These are phyloP conservation scores for Boletellus emodensis DNA, from an alignment of 768 basidiomycete species.

Conservation along the genomic window DNA sequence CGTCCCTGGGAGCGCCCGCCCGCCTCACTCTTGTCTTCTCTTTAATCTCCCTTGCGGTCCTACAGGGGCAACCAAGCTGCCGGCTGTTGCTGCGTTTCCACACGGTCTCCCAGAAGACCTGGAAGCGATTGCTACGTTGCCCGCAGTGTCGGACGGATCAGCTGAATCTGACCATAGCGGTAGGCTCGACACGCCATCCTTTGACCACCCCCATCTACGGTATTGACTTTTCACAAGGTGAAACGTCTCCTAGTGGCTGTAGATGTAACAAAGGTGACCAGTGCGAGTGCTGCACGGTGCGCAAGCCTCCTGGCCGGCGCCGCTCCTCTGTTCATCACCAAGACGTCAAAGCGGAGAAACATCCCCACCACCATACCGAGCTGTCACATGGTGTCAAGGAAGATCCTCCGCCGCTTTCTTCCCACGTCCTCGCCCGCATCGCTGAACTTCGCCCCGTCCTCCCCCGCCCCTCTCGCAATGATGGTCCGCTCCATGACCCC, in stretches of 20 bases:
- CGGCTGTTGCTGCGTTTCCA: conserved; percentile 75
- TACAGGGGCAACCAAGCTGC: conserved; percentile 55
- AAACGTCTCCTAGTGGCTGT: conserved; percentile 44
- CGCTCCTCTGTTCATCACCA: conserved; percentile 28
- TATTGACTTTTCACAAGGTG: conserved; percentile 48
- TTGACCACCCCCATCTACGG: conserved; percentile 33
- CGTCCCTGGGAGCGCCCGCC: not conserved
- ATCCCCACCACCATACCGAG: conserved; percentile 16
- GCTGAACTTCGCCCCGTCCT: conserved; percentile 67
- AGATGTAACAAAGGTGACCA: conserved; percentile 40
- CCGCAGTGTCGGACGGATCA: conserved; percentile 43
- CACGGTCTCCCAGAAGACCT: conserved; percentile 69
- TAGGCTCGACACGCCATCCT: conserved; percentile 52
- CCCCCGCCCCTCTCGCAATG: conserved; percentile 48
- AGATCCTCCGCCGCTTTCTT: conserved; percentile 30
- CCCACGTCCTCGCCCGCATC: conserved; percentile 56
- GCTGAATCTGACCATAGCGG: conserved; percentile 64
- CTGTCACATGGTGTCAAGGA: conserved; percentile 3
- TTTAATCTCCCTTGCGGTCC: conserved; percentile 42
- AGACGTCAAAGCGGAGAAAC: conserved; percentile 29
- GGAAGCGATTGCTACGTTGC: conserved; percentile 45
- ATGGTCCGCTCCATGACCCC: conserved; percentile 46
- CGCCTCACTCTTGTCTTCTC: not conserved
- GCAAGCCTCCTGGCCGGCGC: conserved; percentile 39
- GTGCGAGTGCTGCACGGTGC: conserved; percentile 59